Evolutionary conservation across 1,284 basidiomycete species (phyloP).

Genomic region (Phenoliferia sp.): DNA sequence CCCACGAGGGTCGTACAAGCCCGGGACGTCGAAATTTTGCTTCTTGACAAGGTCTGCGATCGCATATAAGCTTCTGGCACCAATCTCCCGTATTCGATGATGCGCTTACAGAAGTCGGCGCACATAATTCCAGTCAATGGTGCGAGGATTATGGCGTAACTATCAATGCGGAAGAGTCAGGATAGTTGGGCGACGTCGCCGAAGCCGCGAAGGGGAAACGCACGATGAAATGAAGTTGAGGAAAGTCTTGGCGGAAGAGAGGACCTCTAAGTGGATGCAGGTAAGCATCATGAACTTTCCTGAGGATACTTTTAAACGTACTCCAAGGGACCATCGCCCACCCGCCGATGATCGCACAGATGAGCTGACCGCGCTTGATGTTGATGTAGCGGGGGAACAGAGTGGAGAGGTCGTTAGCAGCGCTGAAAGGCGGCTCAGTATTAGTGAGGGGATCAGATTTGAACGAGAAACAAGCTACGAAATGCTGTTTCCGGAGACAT

Average conservation of each 20-base stretch:
- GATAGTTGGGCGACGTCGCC: background rate
- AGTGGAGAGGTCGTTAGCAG: conserved; percentile 60
- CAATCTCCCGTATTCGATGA: no score
- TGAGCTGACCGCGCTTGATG: conserved; percentile 46
- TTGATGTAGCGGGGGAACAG: conserved; percentile 46
- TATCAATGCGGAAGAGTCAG: background rate
- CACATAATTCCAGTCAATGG: conserved; percentile 7
- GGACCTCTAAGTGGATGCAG: conserved; percentile 1
- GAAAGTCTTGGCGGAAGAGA: conserved; percentile 10
- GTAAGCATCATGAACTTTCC: background rate
- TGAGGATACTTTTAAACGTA: background rate
- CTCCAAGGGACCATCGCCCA: conserved; percentile 23
- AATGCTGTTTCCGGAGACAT: conserved; percentile 53
- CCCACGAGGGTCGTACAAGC: background rate
- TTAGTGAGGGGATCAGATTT: background rate
- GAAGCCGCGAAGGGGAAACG: background rate
- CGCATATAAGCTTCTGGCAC: no score
- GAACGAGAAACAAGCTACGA: no score
- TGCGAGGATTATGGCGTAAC: conserved; percentile 6
- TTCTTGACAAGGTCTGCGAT: background rate
- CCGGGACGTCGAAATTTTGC: background rate
- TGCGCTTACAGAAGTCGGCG: background rate
- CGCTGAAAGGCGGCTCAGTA: conserved; percentile 39
- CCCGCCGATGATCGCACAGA: conserved; percentile 10
- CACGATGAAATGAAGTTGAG: conserved; percentile 2